Conservation (phyloP, 129 eudicot genomes). For the Chrysanthemum seticuspe region DNA sequence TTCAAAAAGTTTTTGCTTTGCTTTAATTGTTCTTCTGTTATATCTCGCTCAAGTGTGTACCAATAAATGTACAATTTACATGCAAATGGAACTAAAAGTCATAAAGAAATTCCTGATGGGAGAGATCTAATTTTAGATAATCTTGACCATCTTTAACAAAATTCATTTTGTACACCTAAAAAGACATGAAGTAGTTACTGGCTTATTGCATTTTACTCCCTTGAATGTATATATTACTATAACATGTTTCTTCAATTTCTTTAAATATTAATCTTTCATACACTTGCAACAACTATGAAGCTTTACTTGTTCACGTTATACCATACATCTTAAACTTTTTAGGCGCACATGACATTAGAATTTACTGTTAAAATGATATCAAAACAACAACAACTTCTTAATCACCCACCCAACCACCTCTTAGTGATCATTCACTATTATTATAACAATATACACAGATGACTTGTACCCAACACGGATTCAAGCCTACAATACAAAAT, state of each 20-base stretch:
- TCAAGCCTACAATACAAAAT: too few species aligned
- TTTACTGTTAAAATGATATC: too few species aligned
- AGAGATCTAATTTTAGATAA: neutral
- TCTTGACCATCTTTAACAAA: conserved; percentile 7
- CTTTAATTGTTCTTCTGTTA: neutral
- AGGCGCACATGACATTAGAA: too few species aligned
- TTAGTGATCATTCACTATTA: too few species aligned
- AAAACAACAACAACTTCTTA: too few species aligned
- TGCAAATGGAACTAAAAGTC: conserved; percentile 9
- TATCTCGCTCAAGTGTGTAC: neutral
- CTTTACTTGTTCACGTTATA: too few species aligned
- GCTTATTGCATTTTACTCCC: neutral
- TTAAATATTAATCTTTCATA: too few species aligned
- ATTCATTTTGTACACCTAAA: neutral
- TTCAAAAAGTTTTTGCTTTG: neutral
- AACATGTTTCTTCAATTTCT: neutral
- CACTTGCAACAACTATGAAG: too few species aligned
- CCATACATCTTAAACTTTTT: too few species aligned
- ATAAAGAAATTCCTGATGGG: neutral
- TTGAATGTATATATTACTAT: neutral
- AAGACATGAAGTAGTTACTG: neutral
- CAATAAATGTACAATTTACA: conserved; percentile 2
- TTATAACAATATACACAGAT: too few species aligned
- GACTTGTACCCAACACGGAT: too few species aligned
- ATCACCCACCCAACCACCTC: too few species aligned